Evolutionary conservation across 805 yeast genomes (phyloP), one percentile per base, ranked within the genome.

Genomic region (Danielozyma ontarioensis): DNA sequence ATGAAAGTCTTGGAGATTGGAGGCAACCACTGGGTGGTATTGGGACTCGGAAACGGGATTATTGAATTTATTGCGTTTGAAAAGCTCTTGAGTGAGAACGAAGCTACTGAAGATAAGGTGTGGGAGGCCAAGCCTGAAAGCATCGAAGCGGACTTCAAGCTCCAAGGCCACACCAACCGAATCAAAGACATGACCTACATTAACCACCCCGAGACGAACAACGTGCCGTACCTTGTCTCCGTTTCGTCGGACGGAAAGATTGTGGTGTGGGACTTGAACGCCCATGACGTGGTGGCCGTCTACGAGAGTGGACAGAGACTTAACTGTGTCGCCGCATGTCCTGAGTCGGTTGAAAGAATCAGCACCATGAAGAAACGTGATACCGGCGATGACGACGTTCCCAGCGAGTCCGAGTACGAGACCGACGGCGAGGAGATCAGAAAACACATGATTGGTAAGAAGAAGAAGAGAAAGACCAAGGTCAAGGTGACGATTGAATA

Each of bases 211-310:
- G 68, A 63, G 13, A 55, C 68, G 17, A 35, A 41, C 27, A 48
- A 44, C 17, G 42, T 51, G 15, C 67, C 68, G 4, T 83, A 72
- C 50, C 57, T 93, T 50, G 72, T 85, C 0, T 82, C 95, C 2
- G 85, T 88, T 10, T 85, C 96, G 1, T 85, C 97, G 0, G 97
- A 90, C 57, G 97, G 97, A 17, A 83, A 76, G 49, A 81, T 90
- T 33, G 95, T 93, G 5, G 83, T 90, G 3, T 90, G 97, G 96
- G 83, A 89, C 53, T 43, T 67, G 13, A 28, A 45, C 2, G 62
- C 81, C 52, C 70, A 72, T 47, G 94, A 85, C 48, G 95, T 88
- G 56, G 73, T 88, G 16, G 97, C 96, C 0, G 93, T 87, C 3
- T 90, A 88, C 55, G 86, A 81, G 42, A 74, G 90, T 14, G 95